phyloP scores from a whole-genome alignment of 108 stramenopile genomes.

The Pseudonitzschia multiseries region DNA sequence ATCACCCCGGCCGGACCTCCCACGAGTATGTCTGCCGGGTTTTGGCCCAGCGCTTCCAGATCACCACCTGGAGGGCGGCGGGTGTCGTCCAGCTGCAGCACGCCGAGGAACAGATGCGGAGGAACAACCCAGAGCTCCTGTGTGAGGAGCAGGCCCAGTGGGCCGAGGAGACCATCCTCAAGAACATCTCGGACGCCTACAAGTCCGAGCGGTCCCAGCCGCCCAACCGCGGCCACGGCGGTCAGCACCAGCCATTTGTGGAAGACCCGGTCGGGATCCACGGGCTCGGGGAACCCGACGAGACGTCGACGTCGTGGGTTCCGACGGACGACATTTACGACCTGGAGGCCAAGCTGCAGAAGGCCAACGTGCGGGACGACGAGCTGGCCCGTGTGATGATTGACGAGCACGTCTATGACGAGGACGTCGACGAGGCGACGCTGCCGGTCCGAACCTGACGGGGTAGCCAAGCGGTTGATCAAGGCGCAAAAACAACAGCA shows the following conservation, averaged over 20 bases:
- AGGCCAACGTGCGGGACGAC: slow-evolving; percentile 53
- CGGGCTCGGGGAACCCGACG: slow-evolving; percentile 45
- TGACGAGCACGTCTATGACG: slow-evolving; percentile 61
- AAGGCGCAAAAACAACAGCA: slow-evolving; percentile 16
- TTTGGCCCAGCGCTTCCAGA: slow-evolving; percentile 71
- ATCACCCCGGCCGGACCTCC: slow-evolving; percentile 50
- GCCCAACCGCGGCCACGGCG: slow-evolving; percentile 12
- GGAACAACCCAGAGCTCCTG: slow-evolving; percentile 28
- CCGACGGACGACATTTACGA: slow-evolving; percentile 67
- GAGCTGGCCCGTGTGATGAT: slow-evolving; percentile 58
- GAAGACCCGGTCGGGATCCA: slow-evolving; percentile 72
- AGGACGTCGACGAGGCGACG: slow-evolving; percentile 66
- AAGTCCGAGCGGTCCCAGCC: slow-evolving; percentile 22
- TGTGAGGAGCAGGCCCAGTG: slow-evolving; percentile 53
- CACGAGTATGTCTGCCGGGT: slow-evolving; percentile 81
- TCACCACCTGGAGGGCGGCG: slow-evolving; percentile 69
- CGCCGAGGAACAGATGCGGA: slow-evolving; percentile 70
- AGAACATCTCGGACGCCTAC: slow-evolving; percentile 47
- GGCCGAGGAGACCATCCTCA: slow-evolving; percentile 46
- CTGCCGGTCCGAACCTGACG: slow-evolving; percentile 51
- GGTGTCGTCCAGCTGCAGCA: slow-evolving; percentile 78
- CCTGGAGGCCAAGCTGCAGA: slow-evolving; percentile 55
- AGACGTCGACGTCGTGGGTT: slow-evolving; percentile 37
- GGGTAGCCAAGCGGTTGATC: slow-evolving; percentile 40
- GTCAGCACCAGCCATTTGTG: slow-evolving; percentile 40